Conservation (phyloP, 352 stramenopile species). For the Globisporangium irregulare region DNA sequence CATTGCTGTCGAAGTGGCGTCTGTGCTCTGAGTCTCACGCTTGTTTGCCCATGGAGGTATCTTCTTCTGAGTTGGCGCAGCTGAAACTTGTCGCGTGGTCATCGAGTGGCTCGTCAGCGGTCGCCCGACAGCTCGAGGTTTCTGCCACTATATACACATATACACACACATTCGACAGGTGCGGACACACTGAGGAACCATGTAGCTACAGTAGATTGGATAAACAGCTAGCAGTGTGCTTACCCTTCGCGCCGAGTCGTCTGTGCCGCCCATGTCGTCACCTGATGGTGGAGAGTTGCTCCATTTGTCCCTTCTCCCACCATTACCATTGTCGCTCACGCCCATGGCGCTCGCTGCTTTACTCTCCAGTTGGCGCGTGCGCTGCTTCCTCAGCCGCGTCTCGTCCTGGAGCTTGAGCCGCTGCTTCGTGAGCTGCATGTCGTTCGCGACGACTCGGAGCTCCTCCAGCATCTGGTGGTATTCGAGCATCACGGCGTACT, state of each 20-base stretch:
- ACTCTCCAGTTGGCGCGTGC: slow-evolving; percentile 5
- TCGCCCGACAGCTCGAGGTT: not conserved
- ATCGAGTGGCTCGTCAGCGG: slow-evolving; percentile 9
- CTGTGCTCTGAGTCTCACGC: slow-evolving; percentile 15
- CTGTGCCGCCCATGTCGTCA: slow-evolving; percentile 17
- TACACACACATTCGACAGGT: not conserved
- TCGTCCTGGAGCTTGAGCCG: slow-evolving; percentile 16
- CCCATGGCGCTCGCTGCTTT: slow-evolving; percentile 8
- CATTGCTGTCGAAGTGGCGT: slow-evolving; percentile 16
- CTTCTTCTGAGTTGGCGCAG: slow-evolving; percentile 9
- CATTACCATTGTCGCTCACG: slow-evolving; percentile 18
- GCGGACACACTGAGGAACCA: not conserved
- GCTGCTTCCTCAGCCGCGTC: slow-evolving; percentile 10
- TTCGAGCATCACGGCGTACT: slow-evolving; percentile 45
- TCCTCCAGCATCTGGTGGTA: slow-evolving; percentile 46
- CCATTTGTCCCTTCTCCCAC: slow-evolving; percentile 17
- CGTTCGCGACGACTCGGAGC: slow-evolving; percentile 22
- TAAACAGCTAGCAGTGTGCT: not conserved
- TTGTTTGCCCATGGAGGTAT: slow-evolving; percentile 19
- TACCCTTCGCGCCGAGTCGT: not conserved
- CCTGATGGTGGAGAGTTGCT: slow-evolving; percentile 11
- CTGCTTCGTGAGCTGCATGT: slow-evolving; percentile 29
- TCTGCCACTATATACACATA: slow-evolving; percentile 11
- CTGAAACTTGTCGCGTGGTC: slow-evolving; percentile 5
- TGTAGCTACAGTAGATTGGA: not conserved